These are phyloP conservation scores for Huntiella moniliformis DNA, from an alignment of 2,329 filamentous ascomycete species.

Conservation along the genomic window DNA sequence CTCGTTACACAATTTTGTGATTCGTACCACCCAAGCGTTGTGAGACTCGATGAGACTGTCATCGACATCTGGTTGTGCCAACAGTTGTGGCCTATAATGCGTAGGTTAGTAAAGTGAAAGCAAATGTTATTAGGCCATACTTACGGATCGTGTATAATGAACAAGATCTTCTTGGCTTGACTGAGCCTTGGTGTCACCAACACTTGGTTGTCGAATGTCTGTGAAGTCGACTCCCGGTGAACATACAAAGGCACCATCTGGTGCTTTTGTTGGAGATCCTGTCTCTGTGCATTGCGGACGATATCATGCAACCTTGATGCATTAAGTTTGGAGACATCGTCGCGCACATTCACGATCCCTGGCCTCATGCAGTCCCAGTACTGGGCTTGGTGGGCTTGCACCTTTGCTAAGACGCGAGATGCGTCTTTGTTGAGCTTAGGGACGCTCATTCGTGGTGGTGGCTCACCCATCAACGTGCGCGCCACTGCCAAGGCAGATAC, in stretches of 20 bases:
- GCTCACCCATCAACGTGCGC: slow-evolving; percentile 85
- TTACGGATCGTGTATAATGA: slow-evolving; percentile 84
- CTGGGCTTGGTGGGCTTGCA: slow-evolving; percentile 41
- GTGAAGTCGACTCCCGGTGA: slow-evolving; percentile 51
- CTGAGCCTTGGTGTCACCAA: slow-evolving; percentile 58
- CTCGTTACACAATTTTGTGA: slow-evolving; percentile 19
- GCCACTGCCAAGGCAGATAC: slow-evolving; percentile 83
- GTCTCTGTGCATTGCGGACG: slow-evolving; percentile 58
- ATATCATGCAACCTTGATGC: slow-evolving; percentile 58
- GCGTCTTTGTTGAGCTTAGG: slow-evolving; percentile 40
- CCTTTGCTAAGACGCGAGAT: slow-evolving; percentile 34
- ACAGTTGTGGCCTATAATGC: slow-evolving; percentile 43
- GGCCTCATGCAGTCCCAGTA: slow-evolving; percentile 85
- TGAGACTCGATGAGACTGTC: slow-evolving; percentile 61
- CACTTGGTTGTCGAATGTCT: slow-evolving; percentile 71
- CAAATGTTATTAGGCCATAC: slow-evolving; percentile 18
- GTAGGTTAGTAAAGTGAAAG: background rate
- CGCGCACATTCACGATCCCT: slow-evolving; percentile 35
- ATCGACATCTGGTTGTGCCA: slow-evolving; percentile 47
- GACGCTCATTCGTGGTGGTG: slow-evolving; percentile 45
- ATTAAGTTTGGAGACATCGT: slow-evolving; percentile 32
- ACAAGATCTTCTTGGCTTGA: slow-evolving; percentile 46
- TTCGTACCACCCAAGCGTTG: slow-evolving; percentile 64
- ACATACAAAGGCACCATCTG: slow-evolving; percentile 68
- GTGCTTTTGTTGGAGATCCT: slow-evolving; percentile 49